phyloP scores from a whole-genome alignment of 2,329 filamentous ascomycete species.

The Aspergillus piperis region DNA sequence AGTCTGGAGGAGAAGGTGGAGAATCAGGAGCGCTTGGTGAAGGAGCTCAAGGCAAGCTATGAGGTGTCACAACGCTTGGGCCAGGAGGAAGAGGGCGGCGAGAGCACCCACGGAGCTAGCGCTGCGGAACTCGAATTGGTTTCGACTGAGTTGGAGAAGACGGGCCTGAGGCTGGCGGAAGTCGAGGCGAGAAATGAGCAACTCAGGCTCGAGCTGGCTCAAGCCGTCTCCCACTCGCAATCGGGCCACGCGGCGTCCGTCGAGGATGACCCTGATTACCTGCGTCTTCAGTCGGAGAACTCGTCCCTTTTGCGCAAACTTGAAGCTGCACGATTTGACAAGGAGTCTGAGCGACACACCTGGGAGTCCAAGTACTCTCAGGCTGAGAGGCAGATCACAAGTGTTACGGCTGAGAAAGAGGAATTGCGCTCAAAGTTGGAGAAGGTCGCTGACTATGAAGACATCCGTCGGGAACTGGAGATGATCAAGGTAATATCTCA shows the following conservation, averaged over 20 bases:
- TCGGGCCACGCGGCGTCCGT: constrained; percentile 61
- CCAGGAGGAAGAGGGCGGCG: constrained; percentile 66
- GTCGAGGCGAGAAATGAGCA: constrained; percentile 94
- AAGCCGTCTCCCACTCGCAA: constrained; percentile 74
- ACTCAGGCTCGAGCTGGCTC: constrained; percentile 83
- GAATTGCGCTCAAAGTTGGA: constrained; percentile 76
- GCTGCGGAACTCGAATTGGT: constrained; percentile 93
- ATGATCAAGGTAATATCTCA: constrained; percentile 69
- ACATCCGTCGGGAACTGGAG: constrained; percentile 92
- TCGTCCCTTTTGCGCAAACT: constrained; percentile 86
- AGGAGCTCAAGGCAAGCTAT: constrained; percentile 94
- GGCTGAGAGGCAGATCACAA: constrained; percentile 75
- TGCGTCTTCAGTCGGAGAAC: constrained; percentile 89
- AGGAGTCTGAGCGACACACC: constrained; percentile 75
- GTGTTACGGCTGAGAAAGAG: constrained; percentile 79
- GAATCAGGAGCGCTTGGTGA: constrained; percentile 86
- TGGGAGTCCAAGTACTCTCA: constrained; percentile 73
- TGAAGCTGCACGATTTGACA: constrained; percentile 79
- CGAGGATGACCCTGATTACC: constrained; percentile 86
- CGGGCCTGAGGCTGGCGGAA: constrained; percentile 81
- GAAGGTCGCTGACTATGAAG: constrained; percentile 92
- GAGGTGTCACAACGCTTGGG: constrained; percentile 91
- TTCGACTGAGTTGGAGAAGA: constrained; percentile 85
- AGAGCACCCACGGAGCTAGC: constrained; percentile 67
- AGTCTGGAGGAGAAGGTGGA: constrained; percentile 89